Percentiles rank a stretch among this genome's conserved stretches.
Evolutionary conservation across 2,329 filamentous ascomycete species (phyloP).

Genomic region (Lasiodiplodia sp.): DNA sequence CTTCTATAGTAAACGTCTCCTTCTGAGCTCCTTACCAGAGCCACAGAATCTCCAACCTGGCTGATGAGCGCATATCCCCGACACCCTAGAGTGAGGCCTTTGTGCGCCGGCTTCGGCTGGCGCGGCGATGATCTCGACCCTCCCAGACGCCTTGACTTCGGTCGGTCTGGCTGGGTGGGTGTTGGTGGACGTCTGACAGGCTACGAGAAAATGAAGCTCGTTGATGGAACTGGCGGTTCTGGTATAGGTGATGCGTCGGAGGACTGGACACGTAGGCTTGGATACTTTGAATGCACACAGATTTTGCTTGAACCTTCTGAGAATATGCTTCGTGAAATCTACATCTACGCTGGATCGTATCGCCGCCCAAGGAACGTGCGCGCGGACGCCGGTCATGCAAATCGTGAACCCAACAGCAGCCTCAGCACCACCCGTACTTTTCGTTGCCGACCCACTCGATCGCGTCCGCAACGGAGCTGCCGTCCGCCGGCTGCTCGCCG

Average conservation of each 20-base stretch:
- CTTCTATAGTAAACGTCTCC: conserved; percentile 97
- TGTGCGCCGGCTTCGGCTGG: conserved; percentile 75
- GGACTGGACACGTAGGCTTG: neutral
- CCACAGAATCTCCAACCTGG: conserved; percentile 89
- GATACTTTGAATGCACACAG: neutral
- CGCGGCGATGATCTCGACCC: conserved; percentile 96
- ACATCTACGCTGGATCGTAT: neutral
- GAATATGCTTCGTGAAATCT: conserved; percentile 13
- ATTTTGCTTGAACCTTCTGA: neutral
- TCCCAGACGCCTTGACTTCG: conserved; percentile 72
- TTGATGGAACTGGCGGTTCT: conserved; percentile 1
- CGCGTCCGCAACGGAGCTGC: conserved; percentile 54
- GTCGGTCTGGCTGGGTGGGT: conserved; percentile 80
- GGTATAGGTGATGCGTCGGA: neutral
- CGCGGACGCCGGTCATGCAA: conserved; percentile 8
- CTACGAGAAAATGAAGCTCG: conserved; percentile 36
- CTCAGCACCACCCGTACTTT: conserved; percentile 79
- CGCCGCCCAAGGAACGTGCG: neutral
- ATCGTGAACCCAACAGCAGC: neutral
- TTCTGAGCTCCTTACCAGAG: conserved; percentile 92
- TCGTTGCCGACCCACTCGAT: conserved; percentile 79
- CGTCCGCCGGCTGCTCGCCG: conserved; percentile 53
- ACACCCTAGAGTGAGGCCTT: conserved; percentile 84
- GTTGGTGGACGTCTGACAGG: conserved; percentile 87
- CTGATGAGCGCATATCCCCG: conserved; percentile 87